Evolutionary conservation across 1,284 basidiomycete species (phyloP).

Genomic region (Ganoderma sp.): DNA sequence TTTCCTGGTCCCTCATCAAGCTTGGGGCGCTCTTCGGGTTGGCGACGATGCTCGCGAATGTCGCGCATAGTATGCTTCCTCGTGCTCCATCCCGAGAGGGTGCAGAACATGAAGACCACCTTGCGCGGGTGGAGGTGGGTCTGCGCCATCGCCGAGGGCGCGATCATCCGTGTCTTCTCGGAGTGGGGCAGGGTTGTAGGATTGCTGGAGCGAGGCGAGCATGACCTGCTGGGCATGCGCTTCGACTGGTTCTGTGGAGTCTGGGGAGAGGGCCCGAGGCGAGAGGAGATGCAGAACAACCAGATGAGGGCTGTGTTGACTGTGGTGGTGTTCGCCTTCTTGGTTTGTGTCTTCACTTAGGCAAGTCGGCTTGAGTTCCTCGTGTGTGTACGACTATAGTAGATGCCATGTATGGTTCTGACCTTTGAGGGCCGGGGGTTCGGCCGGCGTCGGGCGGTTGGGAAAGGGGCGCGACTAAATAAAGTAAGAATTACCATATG

Average conservation of each 20-base stretch:
- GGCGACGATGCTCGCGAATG: constrained; percentile 49
- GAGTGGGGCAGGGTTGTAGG: constrained; percentile 57
- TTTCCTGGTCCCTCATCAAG: constrained; percentile 13
- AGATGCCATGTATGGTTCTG: not conserved
- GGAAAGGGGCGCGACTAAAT: not conserved
- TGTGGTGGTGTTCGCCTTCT: constrained; percentile 6
- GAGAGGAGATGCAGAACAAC: constrained; percentile 51
- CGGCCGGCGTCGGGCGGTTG: too few relatives aligned
- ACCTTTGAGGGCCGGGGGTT: too few relatives aligned
- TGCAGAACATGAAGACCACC: constrained; percentile 43
- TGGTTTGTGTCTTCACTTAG: not conserved
- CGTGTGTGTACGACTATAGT: not conserved
- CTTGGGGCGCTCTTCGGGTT: constrained; percentile 36
- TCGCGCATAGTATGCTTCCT: constrained; percentile 55
- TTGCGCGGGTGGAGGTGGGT: constrained; percentile 46
- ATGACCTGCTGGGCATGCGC: constrained; percentile 44
- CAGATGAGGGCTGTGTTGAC: constrained; percentile 37
- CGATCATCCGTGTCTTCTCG: constrained; percentile 56
- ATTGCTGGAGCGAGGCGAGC: constrained; percentile 51
- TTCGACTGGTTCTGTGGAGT: constrained; percentile 64
- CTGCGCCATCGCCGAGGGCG: constrained; percentile 53
- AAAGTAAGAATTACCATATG: constrained; percentile 3
- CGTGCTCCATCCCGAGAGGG: constrained; percentile 46
- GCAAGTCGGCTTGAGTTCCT: not conserved
- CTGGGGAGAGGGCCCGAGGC: constrained; percentile 47